Conservation (phyloP, 495 filamentous ascomycete genomes). For the Aspergillus bertholletiae region DNA sequence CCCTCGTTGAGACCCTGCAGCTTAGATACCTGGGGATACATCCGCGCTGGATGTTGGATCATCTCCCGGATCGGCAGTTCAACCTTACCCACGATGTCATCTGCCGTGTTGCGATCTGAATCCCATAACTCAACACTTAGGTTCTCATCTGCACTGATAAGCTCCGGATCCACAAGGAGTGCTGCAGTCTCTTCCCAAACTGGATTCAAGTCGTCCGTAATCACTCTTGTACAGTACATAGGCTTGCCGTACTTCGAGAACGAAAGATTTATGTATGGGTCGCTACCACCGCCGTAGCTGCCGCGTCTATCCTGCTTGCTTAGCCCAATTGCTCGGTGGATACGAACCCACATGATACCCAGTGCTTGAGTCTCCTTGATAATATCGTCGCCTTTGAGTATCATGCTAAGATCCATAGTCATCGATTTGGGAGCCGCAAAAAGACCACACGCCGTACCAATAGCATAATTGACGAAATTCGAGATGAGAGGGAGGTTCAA, state of each 20-base stretch:
- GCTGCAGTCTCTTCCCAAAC: conserved; percentile 91
- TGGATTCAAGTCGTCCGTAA: conserved; percentile 90
- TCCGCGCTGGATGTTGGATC: conserved; percentile 86
- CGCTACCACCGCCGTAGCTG: conserved; percentile 81
- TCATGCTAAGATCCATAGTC: conserved; percentile 85
- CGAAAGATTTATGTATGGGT: conserved; percentile 78
- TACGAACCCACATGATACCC: conserved; percentile 86
- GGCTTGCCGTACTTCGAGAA: conserved; percentile 93
- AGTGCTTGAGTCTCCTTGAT: conserved; percentile 82
- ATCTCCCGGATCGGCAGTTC: conserved; percentile 91
- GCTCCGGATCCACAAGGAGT: conserved; percentile 76
- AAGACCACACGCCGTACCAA: conserved; percentile 77
- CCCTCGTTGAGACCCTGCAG: conserved; percentile 76
- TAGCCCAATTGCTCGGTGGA: conserved; percentile 79
- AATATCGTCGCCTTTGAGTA: conserved; percentile 85
- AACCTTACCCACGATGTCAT: conserved; percentile 92
- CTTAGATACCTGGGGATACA: conserved; percentile 88
- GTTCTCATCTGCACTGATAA: conserved; percentile 90
- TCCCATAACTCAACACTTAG: conserved; percentile 95
- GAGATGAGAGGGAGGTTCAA: conserved; percentile 90
- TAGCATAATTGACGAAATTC: conserved; percentile 96
- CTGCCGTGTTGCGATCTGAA: conserved; percentile 80
- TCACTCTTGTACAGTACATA: conserved; percentile 95
- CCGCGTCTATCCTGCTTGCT: conserved; percentile 90
- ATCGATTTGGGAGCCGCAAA: conserved; percentile 97